Evolutionary conservation across 306 rosid species (phyloP), one percentile per base, ranked within the genome.

Genomic region (Fagus crenata): DNA sequence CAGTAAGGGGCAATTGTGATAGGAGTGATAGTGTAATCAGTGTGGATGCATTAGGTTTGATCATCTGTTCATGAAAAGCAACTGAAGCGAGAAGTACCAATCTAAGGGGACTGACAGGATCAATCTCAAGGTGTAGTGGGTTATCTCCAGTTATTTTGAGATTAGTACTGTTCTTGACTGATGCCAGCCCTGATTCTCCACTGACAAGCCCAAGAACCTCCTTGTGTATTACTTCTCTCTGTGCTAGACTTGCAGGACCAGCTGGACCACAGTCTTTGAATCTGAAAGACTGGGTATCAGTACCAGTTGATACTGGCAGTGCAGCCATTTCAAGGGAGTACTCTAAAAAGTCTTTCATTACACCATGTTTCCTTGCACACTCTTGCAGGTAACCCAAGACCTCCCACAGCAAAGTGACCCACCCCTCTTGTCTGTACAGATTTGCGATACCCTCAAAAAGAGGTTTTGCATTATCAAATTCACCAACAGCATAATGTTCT

Each of bases 311-410:
- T 77, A 92, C 81, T 39, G 97, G 97, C 70, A 95, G 86, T 5
- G 99, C 97, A 68, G 97, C 93, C 97, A 95, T 89, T 85, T 95
- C 99, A 81, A 95, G 92, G 75, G 97, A 95, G 84, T 84, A 95
- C 88, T 95, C 99, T 67, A 95, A 82, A 82, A 89, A 89, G 49
- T 95, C 96, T 78, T 92, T 95, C 59, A 86, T 74, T 67, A 37
- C 51, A 49, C 86, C 88, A 70, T 73, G 84, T 83, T 87, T 95
- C 84, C 89, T 80, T 22, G 97, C 87, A 86, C 93, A 91, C 75
- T 92, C 99, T 65, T 96, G 91, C 81, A 90, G 81, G 88, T 89
- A 92, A 82, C 99, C 91, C 88, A 95, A 84, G 65, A 89, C 93
- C 76, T 95, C 89, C 99, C 99, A 95, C 77, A 95, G 82, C 88